Base-by-base conservation (phyloP, 352 stramenopile genomes). In the Phytophthora capsici region DNA sequence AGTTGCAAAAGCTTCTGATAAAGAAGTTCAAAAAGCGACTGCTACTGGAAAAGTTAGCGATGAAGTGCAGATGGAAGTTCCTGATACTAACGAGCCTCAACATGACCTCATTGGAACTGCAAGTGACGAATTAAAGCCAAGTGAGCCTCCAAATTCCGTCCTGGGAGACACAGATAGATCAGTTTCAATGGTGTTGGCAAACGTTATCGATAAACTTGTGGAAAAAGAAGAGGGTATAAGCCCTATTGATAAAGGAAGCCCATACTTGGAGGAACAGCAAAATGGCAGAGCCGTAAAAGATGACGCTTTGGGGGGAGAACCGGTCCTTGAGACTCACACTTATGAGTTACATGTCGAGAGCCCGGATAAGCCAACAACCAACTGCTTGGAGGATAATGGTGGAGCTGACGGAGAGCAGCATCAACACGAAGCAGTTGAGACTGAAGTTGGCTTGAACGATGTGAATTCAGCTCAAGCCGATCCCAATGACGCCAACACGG, bases 11-110 rank as follows among this genome's bases (percentile, higher is more conserved):
- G 7, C 25, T 10, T 22, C 22, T 37, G n/a, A 4, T 26, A 36
- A 44, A 26, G 41, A 67, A 19, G 40, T 19, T 0, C 45, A 7
- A 28, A 60, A 66, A 41, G 51, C 44, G 19, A 17, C 19, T 14
- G 8, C 22, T 0, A 58, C 62, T 57, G 49, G 23, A 60, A 28
- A 16, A 41, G 22, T 12, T 26, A 22, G 2, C 7, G 38, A 25
- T 45, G 38, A 8, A 12, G 28, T 13, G 7, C 28, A 32, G 28
- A 32, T 32, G 28, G 28, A 32, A 32, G 28, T 12, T 32, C 28
- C 28, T 32, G 28, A 32, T 8, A 32, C 10, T 16, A 32, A 13
- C 13, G 43, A 34, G 22, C 20, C 7, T 9, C 23, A 32, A 19
- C 20, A 50, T 22, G 28, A 12, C 8, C 28, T 8, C 9, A 12